Percentiles rank a stretch among this genome's conserved stretches.
Evolutionary conservation across 2,329 filamentous ascomycete species (phyloP).

Genomic region (Metarhizium brunneum): DNA sequence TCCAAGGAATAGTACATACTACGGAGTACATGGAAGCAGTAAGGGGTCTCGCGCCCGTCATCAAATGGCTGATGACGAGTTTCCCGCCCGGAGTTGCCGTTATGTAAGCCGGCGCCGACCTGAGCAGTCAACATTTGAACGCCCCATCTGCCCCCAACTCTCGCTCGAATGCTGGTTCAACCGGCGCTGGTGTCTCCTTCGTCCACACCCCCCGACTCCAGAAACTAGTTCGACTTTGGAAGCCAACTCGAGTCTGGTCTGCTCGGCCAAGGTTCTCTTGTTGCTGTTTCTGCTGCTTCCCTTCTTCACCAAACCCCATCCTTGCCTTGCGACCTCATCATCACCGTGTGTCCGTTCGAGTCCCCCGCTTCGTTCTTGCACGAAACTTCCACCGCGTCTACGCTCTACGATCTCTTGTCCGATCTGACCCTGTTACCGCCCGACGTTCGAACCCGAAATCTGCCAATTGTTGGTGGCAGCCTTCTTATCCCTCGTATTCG

Average conservation of each 20-base stretch:
- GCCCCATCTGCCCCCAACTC: not conserved
- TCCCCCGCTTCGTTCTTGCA: not conserved
- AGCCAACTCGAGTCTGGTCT: not conserved
- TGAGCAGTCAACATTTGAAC: not conserved
- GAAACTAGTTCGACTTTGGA: not conserved
- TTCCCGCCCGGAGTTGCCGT: not conserved
- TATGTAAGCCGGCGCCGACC: constrained; percentile 7
- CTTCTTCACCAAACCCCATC: not conserved
- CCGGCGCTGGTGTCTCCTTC: not conserved
- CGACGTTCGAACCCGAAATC: not conserved
- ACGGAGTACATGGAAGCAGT: too few species aligned
- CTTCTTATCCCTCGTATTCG: constrained; percentile 1
- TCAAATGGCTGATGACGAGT: too few species aligned
- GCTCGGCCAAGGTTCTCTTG: not conserved
- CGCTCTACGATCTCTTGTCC: not conserved
- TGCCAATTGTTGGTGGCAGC: not conserved
- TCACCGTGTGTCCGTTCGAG: not conserved
- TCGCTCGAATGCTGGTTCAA: not conserved
- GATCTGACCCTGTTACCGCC: not conserved
- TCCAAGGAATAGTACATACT: too few species aligned
- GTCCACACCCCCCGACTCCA: not conserved
- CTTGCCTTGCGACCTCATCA: not conserved
- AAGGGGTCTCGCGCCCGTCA: too few species aligned
- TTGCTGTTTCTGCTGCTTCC: not conserved
- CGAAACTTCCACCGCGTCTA: not conserved